Base-by-base conservation (phyloP, 805 yeast genomes). In the Saccharomycopsis babjevae region DNA sequence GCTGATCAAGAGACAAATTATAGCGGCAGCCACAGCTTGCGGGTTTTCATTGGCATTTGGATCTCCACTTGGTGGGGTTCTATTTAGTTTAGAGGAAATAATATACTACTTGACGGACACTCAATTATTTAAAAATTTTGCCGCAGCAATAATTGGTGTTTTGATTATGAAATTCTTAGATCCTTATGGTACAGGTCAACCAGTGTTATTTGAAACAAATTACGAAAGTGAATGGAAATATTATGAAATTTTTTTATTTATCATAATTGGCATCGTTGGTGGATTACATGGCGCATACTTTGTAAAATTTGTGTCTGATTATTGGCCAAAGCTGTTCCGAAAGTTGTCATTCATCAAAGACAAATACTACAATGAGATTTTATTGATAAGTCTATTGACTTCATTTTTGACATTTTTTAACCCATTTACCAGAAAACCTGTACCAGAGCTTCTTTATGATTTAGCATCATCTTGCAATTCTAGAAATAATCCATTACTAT, bases 1-100 rank as follows among this genome's bases (percentile, higher is more conserved):
- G 50, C 69, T 80, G 30, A 74, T 79, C 59, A 74, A 80, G 59
- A 75, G 84, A 58, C 84, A 80, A 64, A 76, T 82, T 4, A 69
- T 82, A 18, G 78, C 83, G 1, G 85, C 86, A 0, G 76, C 83
- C 34, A 82, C 85, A 0, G 74, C 79, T 61, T 82, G 84, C 2
- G 86, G 86, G 2, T 84, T 82, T 11, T 83, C 85, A 6, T 71
- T 82, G 32, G 84, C 85, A 1, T 82, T 82, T 70, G 86, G 86
- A 0, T 77, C 83, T 1, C 86, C 86, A 1, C 68, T 82, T 8
- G 86, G 85, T 1, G 86, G 84, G 1, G 84, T 82, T 2, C 67
- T 82, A 25, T 82, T 82, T 67, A 76, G 80, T 30, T 71, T 82
- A 57, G 86, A 82, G 65, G 86, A 82, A 62, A 83, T 82, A 15